phyloP scores from a whole-genome alignment of 805 yeast species.

The Candida sanyiensis region DNA sequence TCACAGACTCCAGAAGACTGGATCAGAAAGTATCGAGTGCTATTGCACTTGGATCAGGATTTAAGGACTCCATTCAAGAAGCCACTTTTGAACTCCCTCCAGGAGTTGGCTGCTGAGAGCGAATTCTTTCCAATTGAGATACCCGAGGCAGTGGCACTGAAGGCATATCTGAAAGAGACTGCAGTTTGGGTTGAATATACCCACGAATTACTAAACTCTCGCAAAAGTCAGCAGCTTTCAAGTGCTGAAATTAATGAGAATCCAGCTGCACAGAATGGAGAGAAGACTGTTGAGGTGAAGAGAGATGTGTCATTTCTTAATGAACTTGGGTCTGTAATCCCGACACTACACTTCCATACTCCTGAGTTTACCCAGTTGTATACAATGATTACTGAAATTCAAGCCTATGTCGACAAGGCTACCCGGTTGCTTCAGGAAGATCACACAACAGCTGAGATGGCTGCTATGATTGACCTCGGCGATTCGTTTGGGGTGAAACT shows the following conservation, averaged over 20 bases:
- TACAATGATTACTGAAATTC: slow-evolving; percentile 48
- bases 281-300: slow-evolving; percentile 12
- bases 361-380: slow-evolving; percentile 56
- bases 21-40: slow-evolving; percentile 39
- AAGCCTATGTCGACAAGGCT: slow-evolving; percentile 44
- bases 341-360: slow-evolving; percentile 43
- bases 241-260: too few species aligned
- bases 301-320: slow-evolving; percentile 13
- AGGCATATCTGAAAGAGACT: slow-evolving; percentile 40
- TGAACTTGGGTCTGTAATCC: slow-evolving; percentile 39
- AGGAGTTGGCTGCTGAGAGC: slow-evolving; percentile 46
- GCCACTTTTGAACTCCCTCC: slow-evolving; percentile 43
- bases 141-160: slow-evolving; percentile 33
- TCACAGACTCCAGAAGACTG: slow-evolving; percentile 47
- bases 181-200: slow-evolving; percentile 51
- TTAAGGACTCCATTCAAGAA: slow-evolving; percentile 29
- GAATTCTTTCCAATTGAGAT: slow-evolving; percentile 42
- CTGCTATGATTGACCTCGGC: slow-evolving; percentile 52
- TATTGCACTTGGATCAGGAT: slow-evolving; percentile 24
- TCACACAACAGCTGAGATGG: slow-evolving; percentile 38
- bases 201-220: too few species aligned
- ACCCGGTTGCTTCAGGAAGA: slow-evolving; percentile 31
- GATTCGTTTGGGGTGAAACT: slow-evolving; percentile 52
- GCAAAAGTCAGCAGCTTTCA: too few species aligned
- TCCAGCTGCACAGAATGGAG: slow-evolving; percentile 2